Evolutionary conservation across 139 green algal species (phyloP).

Genomic region (Chlorella sorokiniana): DNA sequence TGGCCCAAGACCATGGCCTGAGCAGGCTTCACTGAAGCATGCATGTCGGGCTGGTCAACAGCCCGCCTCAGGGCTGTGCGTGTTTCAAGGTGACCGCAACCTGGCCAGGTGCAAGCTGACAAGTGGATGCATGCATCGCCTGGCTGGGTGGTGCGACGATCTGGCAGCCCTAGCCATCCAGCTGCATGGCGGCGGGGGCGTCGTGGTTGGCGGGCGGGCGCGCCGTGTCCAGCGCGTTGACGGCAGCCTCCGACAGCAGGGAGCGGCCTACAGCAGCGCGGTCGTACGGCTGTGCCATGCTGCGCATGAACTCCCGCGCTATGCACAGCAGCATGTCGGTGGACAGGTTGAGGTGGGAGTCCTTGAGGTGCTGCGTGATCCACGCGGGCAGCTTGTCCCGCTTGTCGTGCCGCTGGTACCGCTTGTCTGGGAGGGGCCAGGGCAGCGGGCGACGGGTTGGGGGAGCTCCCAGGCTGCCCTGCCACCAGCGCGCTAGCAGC

Average conservation of each 20-base stretch:
- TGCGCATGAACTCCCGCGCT: constrained; percentile 90
- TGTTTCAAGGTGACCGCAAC: too few relatives aligned
- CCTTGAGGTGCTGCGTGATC: constrained; percentile 91
- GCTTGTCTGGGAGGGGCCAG: constrained; percentile 51
- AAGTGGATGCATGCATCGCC: background rate
- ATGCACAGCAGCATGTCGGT: constrained; percentile 96
- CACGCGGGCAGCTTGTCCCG: constrained; percentile 93
- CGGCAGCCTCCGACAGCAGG: constrained; percentile 75
- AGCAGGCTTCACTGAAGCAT: too few relatives aligned
- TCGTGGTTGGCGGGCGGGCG: background rate
- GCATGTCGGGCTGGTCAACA: too few relatives aligned
- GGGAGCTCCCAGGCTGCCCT: background rate
- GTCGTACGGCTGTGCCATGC: constrained; percentile 92
- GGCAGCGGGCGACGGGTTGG: constrained; percentile 1
- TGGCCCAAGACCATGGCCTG: too few relatives aligned
- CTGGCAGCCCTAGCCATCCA: background rate
- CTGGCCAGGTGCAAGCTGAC: background rate
- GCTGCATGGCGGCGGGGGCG: background rate
- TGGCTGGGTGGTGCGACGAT: too few relatives aligned
- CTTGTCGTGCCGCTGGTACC: constrained; percentile 98
- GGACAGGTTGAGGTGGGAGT: constrained; percentile 93
- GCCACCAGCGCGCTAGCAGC: too few relatives aligned
- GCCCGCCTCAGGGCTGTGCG: too few relatives aligned
- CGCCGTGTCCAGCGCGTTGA: constrained; percentile 65
- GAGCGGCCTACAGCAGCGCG: constrained; percentile 60